Percentiles rank a stretch among this genome's conserved stretches.
These are phyloP conservation scores for Citrullus colocynthis DNA, from an alignment of 306 rosid genomes.

Conservation along the genomic window DNA sequence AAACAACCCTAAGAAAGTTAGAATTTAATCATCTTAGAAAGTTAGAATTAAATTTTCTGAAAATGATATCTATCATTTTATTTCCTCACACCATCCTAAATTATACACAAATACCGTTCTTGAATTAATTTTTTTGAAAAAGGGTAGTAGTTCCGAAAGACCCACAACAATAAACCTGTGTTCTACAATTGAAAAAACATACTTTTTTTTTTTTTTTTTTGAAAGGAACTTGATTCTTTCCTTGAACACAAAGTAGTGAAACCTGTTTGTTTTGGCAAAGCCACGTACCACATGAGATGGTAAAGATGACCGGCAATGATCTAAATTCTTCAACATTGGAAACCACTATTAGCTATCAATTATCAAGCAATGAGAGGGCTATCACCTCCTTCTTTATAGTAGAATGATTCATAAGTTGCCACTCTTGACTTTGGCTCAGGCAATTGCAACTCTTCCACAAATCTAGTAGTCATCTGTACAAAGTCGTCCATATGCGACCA, in stretches of 20 bases:
- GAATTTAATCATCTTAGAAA: no score
- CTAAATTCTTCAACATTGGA: neutral
- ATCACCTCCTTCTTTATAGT: conserved; percentile 26
- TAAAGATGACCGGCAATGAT: neutral
- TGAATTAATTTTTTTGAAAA: no score
- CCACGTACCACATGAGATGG: neutral
- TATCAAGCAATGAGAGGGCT: conserved; percentile 22
- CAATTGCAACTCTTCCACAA: conserved; percentile 45
- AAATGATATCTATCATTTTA: no score
- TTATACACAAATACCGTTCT: neutral
- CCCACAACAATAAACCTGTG: neutral
- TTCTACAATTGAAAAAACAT: neutral
- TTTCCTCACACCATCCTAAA: neutral
- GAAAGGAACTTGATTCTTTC: neutral
- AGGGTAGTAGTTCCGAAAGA: neutral
- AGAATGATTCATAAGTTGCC: conserved; percentile 54
- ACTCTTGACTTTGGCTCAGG: conserved; percentile 76
- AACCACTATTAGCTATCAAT: conserved; percentile 9
- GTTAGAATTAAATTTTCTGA: no score
- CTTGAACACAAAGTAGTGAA: neutral
- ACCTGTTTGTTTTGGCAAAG: neutral
- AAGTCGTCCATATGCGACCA: conserved; percentile 46
- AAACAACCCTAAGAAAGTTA: no score
- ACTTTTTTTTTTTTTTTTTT: neutral
- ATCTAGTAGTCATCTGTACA: conserved; percentile 49